Base-by-base conservation (phyloP, 2,329 filamentous ascomycete species). In the Claviceps paspali region DNA sequence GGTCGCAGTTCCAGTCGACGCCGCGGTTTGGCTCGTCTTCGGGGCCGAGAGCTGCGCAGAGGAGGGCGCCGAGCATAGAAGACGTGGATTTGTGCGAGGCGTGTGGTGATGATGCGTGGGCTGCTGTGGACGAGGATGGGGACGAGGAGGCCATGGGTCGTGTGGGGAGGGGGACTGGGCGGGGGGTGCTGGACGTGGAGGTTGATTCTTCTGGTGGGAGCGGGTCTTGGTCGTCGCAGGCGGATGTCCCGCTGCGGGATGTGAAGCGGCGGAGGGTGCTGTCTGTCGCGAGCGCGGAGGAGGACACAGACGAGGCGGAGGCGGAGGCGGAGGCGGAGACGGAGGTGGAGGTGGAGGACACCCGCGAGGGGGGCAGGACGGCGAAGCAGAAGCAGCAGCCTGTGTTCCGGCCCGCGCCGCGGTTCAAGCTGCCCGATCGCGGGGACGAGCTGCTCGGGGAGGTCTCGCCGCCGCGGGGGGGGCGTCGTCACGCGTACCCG, bases 401-500 rank as follows among this genome's bases (percentile, higher is more conserved):
- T 3, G 54, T 54, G 0, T 63, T 64, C 38, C 56, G 46, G 2
- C 45, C 52, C 0, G 52, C 60, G 2, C 61, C 61, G 8, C 59
- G 60, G 17, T 64, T 64, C 49, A 62, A 60, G 35, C 45, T 50
- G 3, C 34, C 45, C 1, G 55, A 56, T 27, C 6, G n/a, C n/a
- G n/a, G n/a, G n/a, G n/a, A n/a, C n/a, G n/a, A n/a, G n/a, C n/a
- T n/a, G n/a, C n/a, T n/a, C n/a, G n/a, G n/a, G n/a, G n/a, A n/a
- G n/a, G n/a, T n/a, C n/a, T 59, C 59, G 2, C 59, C 59, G 2
- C 59, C 58, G n/a, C n/a, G n/a, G n/a, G n/a, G n/a, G 2, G 58
- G 59, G 2, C 59, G 56, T 39, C 52, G 53, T 1, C 49, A 56
- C 27, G 56, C 47, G 37, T 64, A 61, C 22, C 17, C 61, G 1